Percentiles rank a stretch among this genome's conserved stretches.
Conservation (phyloP, 805 yeast genomes). For the Metschnikowia peoriensis region DNA sequence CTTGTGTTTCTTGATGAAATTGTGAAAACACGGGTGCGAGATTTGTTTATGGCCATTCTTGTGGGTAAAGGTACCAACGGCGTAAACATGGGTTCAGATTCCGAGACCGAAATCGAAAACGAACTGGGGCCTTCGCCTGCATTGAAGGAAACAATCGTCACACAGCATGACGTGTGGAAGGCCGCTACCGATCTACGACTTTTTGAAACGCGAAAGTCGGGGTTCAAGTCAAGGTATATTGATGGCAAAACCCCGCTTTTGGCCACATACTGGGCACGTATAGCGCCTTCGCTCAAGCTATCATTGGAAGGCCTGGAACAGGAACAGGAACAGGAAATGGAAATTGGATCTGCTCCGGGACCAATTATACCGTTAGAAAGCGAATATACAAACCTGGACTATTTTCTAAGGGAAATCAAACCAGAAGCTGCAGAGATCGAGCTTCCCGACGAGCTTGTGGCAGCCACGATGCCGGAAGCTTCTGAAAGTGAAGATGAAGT, state of each 20-base stretch:
- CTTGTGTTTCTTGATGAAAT: slow-evolving; percentile 22
- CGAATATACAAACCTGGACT: neutral
- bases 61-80: slow-evolving; percentile 11
- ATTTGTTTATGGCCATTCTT: slow-evolving; percentile 17
- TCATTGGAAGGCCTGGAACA: neutral
- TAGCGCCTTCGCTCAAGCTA: slow-evolving; percentile 4
- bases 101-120: neutral
- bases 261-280: slow-evolving; percentile 11
- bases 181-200: slow-evolving; percentile 12
- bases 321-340: too few species aligned
- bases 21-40: slow-evolving; percentile 14
- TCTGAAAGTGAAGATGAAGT: neutral
- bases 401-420: slow-evolving; percentile 1
- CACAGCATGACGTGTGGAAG: slow-evolving; percentile 13
- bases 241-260: slow-evolving; percentile 14
- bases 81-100: neutral
- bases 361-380: neutral
- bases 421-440: neutral
- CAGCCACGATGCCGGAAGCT: neutral
- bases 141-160: neutral
- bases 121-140: neutral
- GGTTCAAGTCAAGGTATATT: slow-evolving; percentile 8
- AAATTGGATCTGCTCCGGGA: neutral
- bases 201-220: slow-evolving; percentile 15
- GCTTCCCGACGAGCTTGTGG: neutral